Evolutionary conservation across 257 asterid species (phyloP).

Genomic region (Knoxia roxburghii): DNA sequence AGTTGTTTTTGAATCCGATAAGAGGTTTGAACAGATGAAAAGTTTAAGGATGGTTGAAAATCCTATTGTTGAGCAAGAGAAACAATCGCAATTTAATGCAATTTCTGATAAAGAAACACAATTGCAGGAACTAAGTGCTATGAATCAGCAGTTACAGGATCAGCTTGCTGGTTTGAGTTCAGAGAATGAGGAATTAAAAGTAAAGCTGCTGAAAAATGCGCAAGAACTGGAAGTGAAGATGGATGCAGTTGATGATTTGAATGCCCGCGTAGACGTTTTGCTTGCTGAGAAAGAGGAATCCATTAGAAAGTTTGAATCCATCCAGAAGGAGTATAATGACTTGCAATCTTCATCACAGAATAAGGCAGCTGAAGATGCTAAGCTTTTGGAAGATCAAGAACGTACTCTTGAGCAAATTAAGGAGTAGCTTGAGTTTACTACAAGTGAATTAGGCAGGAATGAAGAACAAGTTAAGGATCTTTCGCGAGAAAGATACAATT

Average conservation of each 20-base stretch:
- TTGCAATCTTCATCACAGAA: conserved; percentile 38
- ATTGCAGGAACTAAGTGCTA: conserved; percentile 27
- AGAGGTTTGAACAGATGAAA: conserved; percentile 50
- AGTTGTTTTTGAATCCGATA: conserved; percentile 42
- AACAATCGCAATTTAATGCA: too few species aligned
- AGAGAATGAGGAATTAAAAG: conserved; percentile 44
- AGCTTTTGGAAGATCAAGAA: conserved; percentile 45
- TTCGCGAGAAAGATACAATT: conserved; percentile 42
- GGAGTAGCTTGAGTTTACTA: conserved; percentile 41
- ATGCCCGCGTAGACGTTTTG: conserved; percentile 29
- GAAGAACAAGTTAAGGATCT: conserved; percentile 36
- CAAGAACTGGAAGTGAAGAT: conserved; percentile 48
- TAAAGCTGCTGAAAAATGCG: conserved; percentile 32
- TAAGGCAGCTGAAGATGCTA: conserved; percentile 50
- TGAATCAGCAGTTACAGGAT: conserved; percentile 40
- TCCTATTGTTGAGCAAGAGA: conserved; percentile 54
- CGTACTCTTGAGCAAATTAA: conserved; percentile 38
- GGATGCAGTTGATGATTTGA: conserved; percentile 33
- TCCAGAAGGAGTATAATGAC: conserved; percentile 35
- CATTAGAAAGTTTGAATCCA: conserved; percentile 32
- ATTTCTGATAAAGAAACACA: conserved; percentile 48
- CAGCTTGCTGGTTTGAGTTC: conserved; percentile 30
- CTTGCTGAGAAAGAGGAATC: conserved; percentile 43
- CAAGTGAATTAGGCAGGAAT: conserved; percentile 33
- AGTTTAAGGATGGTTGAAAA: conserved; percentile 47